phyloP scores from a whole-genome alignment of 1,284 basidiomycete species.

The Sanghuangporus sanghuang region DNA sequence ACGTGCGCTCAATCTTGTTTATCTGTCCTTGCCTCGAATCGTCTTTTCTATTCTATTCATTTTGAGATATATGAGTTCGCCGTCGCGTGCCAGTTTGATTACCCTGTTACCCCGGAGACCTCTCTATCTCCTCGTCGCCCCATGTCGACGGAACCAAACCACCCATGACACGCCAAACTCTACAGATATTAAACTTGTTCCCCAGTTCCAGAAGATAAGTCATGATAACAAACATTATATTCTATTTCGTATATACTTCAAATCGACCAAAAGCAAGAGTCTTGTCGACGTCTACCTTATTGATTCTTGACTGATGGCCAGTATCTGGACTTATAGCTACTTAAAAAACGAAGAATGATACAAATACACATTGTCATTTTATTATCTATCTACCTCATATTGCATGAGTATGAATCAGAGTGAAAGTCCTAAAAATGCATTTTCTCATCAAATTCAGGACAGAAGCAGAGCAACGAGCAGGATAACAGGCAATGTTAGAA shows the following conservation, averaged over 20 bases:
- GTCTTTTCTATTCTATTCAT: neutral
- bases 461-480: neutral
- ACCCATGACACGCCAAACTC: neutral
- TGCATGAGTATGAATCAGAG: neutral
- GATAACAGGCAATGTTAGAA: neutral
- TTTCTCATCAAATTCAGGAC: neutral
- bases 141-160: neutral
- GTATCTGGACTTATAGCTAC: too few relatives aligned
- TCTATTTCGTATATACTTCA: too few relatives aligned
- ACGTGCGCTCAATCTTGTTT: too few relatives aligned
- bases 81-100: neutral
- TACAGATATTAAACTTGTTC: too few relatives aligned
- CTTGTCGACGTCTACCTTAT: too few relatives aligned
- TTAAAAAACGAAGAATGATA: neutral
- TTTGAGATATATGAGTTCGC: neutral
- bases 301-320: too few relatives aligned
- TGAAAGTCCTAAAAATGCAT: neutral
- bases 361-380: neutral
- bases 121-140: neutral
- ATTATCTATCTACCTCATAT: neutral
- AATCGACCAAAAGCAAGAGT: too few relatives aligned
- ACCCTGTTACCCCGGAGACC: neutral
- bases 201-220: too few relatives aligned
- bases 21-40: too few relatives aligned
- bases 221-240: too few relatives aligned